Base-by-base conservation (phyloP, 352 stramenopile species). In the Lagenidium giganteum region DNA sequence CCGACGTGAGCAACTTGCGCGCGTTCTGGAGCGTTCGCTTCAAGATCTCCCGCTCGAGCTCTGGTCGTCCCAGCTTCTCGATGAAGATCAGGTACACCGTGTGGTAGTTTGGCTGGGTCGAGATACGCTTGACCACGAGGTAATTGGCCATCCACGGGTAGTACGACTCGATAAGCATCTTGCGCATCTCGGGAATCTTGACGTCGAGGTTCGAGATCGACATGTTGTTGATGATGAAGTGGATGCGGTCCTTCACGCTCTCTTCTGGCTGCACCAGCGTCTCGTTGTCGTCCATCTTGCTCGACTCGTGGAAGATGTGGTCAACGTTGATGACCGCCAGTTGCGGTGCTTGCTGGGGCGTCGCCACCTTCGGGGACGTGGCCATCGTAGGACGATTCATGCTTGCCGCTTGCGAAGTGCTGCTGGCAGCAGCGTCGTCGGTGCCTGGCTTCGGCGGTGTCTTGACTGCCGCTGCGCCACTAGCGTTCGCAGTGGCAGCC, bases 211-310 rank as follows among this genome's bases (percentile, higher is more conserved):
- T 99, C 18, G 77, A 93, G 38, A 94, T 87, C 28, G 95, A 96
- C 57, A 99, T 87, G 59, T 99, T 99, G 70, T 99, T 99, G 57
- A 99, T 95, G 16, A 99, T 87, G 56, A 99, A 98, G 59, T 98
- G 93, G 46, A 99, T 95, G n/a, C 93, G 71, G 64, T 98, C 95
- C 36, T 96, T 74, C 28, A 98, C 57, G 22, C 47, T 70, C 48
- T 87, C 70, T n/a, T 87, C 77, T 1, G 77, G 77, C 41, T 89
- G 73, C 35, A 58, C 51, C 16, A 83, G 58, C 16, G 54, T 59
- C 48, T 77, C 64, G 33, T 62, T 51, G 28, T 85, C 70, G 28
- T 86, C 67, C 21, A 71, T 43, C 3, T 54, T 52, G 26, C 54
- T 83, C 20, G 61, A 68, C 9, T 71, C 64, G 32, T 84, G 57